Evolutionary conservation across 2,329 filamentous ascomycete species (phyloP).

Genomic region (Cordyceps fumosorosea): DNA sequence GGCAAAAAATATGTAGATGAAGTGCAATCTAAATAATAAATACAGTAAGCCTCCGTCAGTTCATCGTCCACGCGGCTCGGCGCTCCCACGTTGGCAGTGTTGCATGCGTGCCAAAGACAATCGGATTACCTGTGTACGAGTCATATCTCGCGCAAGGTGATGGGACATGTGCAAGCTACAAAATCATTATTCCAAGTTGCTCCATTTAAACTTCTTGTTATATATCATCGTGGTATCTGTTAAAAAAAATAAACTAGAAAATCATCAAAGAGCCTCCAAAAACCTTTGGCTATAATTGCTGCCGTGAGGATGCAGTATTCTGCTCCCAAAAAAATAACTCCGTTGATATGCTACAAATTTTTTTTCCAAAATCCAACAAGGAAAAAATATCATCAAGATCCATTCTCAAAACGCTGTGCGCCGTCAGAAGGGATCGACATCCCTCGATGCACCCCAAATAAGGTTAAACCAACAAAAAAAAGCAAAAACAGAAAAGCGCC

Average conservation of each 20-base stretch:
- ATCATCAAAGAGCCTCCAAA: conserved; percentile 2
- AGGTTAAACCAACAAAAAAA: too few relatives aligned
- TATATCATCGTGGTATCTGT: conserved; percentile 10
- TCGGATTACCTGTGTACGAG: too few relatives aligned
- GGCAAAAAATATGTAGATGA: too few relatives aligned
- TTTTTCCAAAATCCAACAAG: neutral
- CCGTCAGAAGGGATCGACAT: neutral
- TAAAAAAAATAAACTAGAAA: neutral
- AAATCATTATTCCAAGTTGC: neutral
- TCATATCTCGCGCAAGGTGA: too few relatives aligned
- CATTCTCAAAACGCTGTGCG: conserved; percentile 5
- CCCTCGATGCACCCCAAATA: too few relatives aligned
- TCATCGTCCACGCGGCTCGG: too few relatives aligned
- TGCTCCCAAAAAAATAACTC: neutral
- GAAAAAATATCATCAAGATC: conserved; percentile 1
- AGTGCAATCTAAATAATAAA: too few relatives aligned
- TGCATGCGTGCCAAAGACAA: too few relatives aligned
- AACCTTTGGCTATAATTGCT: neutral
- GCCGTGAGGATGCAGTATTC: conserved; percentile 3
- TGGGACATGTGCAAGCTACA: too few relatives aligned
- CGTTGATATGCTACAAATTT: too few relatives aligned
- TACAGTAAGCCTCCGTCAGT: too few relatives aligned
- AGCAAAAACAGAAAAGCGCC: neutral
- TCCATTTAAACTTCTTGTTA: conserved; percentile 1
- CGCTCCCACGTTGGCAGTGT: too few relatives aligned